These are phyloP conservation scores for Nakaseomyces kungkrabaensis DNA, from an alignment of 1,139 yeast species.

Conservation along the genomic window DNA sequence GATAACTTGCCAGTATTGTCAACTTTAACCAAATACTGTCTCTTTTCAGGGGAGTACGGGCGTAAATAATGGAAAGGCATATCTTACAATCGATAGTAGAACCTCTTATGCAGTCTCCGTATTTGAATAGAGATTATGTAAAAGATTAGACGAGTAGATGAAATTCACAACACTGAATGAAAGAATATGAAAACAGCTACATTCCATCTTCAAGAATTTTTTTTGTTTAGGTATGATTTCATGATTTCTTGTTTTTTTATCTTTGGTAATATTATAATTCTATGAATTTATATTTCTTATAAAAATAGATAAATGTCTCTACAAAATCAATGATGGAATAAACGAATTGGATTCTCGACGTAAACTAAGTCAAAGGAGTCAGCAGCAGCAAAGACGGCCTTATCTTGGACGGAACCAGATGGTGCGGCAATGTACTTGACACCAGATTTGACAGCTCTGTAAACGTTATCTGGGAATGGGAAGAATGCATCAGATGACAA, in stretches of 20 bases:
- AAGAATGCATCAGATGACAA: conserved; percentile 95
- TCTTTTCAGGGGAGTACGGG: too few species aligned
- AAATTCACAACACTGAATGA: too few species aligned
- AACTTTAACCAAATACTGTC: too few species aligned
- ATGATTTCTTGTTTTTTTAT: background rate
- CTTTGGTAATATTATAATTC: background rate
- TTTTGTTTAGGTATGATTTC: background rate
- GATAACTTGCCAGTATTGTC: too few species aligned
- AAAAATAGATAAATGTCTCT: background rate
- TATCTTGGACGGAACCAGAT: conserved; percentile 95
- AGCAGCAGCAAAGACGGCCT: conserved; percentile 92
- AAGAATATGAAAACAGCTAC: too few species aligned
- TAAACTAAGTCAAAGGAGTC: conserved; percentile 79
- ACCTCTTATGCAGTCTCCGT: too few species aligned
- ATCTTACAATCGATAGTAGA: too few species aligned
- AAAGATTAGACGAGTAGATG: too few species aligned
- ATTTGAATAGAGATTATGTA: too few species aligned
- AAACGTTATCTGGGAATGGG: conserved; percentile 99
- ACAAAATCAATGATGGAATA: conserved; percentile 79
- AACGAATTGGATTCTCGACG: conserved; percentile 90
- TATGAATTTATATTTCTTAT: background rate
- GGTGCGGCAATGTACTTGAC: conserved; percentile 95
- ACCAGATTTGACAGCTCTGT: conserved; percentile 94
- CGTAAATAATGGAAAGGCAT: too few species aligned
- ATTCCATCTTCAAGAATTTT: background rate